Conservation (phyloP, 805 yeast species). For the Candida easanensis region DNA sequence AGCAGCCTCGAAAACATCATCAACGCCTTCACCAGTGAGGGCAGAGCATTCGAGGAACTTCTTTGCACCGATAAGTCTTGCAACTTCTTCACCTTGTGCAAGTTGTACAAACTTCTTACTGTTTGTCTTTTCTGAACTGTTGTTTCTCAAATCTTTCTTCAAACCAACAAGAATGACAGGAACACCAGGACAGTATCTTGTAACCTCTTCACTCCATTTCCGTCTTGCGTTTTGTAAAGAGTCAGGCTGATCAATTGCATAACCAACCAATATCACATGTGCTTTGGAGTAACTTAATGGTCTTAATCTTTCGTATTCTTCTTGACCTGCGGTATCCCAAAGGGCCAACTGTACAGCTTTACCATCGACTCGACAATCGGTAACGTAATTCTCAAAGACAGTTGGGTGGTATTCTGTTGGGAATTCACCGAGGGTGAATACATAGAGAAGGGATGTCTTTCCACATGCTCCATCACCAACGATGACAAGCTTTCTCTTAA, state of each 20-base stretch:
- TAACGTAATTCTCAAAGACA: conserved; percentile 90
- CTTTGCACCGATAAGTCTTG: conserved; percentile 78
- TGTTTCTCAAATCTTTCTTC: conserved; percentile 72
- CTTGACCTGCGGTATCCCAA: conserved; percentile 98
- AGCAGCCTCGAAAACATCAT: conserved; percentile 89
- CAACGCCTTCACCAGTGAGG: conserved; percentile 91
- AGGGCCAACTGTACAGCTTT: conserved; percentile 83
- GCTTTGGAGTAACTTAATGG: conserved; percentile 88
- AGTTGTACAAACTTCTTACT: conserved; percentile 48
- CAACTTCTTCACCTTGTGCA: conserved; percentile 62
- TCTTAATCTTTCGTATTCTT: conserved; percentile 86
- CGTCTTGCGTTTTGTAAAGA: conserved; percentile 76
- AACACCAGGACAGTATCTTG: conserved; percentile 73
- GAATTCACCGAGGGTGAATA: conserved; percentile 88
- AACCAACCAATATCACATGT: conserved; percentile 80
- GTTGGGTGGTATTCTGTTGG: conserved; percentile 94
- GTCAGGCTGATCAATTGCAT: conserved; percentile 81
- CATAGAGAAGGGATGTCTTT: conserved; percentile 85
- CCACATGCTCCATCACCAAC: conserved; percentile 98
- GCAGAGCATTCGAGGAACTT: conserved; percentile 86
- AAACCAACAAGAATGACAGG: conserved; percentile 81
- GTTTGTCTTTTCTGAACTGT: conserved; percentile 32
- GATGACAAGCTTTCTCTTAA: conserved; percentile 76
- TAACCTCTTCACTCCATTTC: conserved; percentile 87
- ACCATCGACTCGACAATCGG: conserved; percentile 92